Conservation (phyloP, 306 rosid genomes). For the Mimosa bimucronata region DNA sequence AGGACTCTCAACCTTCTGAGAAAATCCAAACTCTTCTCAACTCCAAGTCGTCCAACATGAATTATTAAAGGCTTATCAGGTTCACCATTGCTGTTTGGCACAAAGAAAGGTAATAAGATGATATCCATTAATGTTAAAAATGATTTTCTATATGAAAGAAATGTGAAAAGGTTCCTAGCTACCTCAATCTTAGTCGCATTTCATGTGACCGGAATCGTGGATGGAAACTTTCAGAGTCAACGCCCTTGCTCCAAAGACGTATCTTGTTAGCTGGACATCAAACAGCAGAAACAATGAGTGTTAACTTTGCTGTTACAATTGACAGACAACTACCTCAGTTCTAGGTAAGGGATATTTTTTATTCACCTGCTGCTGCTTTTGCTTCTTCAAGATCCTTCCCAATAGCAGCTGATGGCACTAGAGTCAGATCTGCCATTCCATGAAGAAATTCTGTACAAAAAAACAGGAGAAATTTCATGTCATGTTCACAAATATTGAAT, state of each 20-base stretch:
- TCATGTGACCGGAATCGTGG: slow-evolving; percentile 74
- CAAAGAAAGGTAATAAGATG: slow-evolving; percentile 27
- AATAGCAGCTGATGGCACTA: slow-evolving; percentile 96
- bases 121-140: slow-evolving; percentile 24
- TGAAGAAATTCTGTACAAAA: slow-evolving; percentile 82
- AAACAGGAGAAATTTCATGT: slow-evolving; percentile 35
- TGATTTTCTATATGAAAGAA: slow-evolving; percentile 16
- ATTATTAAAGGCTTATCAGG: slow-evolving; percentile 90
- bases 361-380: slow-evolving; percentile 77
- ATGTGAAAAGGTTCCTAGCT: slow-evolving; percentile 48
- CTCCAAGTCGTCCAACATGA: slow-evolving; percentile 96
- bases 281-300: slow-evolving; percentile 33
- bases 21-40: slow-evolving; percentile 97
- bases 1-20: slow-evolving; percentile 72
- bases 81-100: slow-evolving; percentile 74
- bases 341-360: slow-evolving; percentile 15
- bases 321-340: slow-evolving; percentile 3
- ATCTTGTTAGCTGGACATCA: slow-evolving; percentile 78
- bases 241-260: slow-evolving; percentile 98
- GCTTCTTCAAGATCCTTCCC: slow-evolving; percentile 80
- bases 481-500: slow-evolving; percentile 20
- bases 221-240: slow-evolving; percentile 91
- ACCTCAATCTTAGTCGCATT: slow-evolving; percentile 88
- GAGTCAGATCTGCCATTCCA: slow-evolving; percentile 89
- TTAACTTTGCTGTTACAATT: background rate